These are phyloP conservation scores for Centaurea solstitialis DNA, from an alignment of 129 eudicot genomes.

Conservation along the genomic window DNA sequence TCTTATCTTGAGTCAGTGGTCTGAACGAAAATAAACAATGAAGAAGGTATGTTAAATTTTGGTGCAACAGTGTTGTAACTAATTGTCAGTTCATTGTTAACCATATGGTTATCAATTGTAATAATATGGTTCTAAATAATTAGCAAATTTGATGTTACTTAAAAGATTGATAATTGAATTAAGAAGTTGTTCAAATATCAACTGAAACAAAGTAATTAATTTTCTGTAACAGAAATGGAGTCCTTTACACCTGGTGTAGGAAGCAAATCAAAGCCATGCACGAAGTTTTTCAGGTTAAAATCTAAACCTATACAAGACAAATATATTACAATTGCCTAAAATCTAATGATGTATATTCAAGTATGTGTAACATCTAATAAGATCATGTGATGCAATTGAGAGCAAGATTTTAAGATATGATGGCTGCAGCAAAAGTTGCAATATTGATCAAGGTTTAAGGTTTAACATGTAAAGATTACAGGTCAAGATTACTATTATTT, in stretches of 20 bases:
- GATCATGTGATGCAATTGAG: slow-evolving; percentile 1
- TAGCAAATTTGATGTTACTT: neutral
- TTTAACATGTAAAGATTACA: neutral
- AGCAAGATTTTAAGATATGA: neutral
- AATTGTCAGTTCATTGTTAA: neutral
- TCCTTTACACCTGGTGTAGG: slow-evolving; percentile 87
- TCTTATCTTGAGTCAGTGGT: neutral
- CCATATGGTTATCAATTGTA: neutral
- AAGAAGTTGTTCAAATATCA: slow-evolving; percentile 17
- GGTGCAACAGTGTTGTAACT: neutral
- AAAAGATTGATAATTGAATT: slow-evolving; percentile 27
- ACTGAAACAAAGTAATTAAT: slow-evolving; percentile 53
- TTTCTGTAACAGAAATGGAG: slow-evolving; percentile 76
- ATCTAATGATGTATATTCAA: neutral
- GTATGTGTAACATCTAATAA: slow-evolving; percentile 4
- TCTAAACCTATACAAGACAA: slow-evolving; percentile 35
- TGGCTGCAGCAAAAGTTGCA: neutral
- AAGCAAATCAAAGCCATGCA: slow-evolving; percentile 98
- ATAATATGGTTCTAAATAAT: neutral
- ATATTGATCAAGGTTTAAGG: neutral
- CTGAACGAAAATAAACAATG: neutral
- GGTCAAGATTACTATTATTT: neutral
- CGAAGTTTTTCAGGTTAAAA: slow-evolving; percentile 85
- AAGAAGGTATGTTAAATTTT: neutral
- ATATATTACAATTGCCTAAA: slow-evolving; percentile 22